Percentiles rank a stretch among this genome's conserved stretches.
Evolutionary conservation across 495 filamentous ascomycete species (phyloP).

Genomic region (Aspergillus bridgeri): DNA sequence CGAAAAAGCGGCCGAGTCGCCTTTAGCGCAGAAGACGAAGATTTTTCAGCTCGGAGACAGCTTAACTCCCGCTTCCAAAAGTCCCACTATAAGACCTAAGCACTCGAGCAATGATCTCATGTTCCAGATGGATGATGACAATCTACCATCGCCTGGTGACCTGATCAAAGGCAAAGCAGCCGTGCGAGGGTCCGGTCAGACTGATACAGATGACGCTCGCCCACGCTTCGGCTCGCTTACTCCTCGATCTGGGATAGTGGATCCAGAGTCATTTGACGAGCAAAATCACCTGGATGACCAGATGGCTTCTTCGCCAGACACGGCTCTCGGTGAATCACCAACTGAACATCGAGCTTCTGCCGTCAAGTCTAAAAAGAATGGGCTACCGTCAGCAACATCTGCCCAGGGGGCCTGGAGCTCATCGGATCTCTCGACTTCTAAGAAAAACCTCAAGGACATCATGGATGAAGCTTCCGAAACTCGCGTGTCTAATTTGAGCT

Average conservation of each 20-base stretch:
- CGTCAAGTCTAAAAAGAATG: constrained; percentile 21
- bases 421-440: constrained; percentile 52
- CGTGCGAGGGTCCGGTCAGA: constrained; percentile 20
- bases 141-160: constrained; percentile 25
- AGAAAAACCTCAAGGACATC: constrained; percentile 78
- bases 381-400: constrained; percentile 12
- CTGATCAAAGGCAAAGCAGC: constrained; percentile 31
- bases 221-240: constrained; percentile 29
- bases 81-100: constrained; percentile 61
- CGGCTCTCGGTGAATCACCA: constrained; percentile 26
- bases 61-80: constrained; percentile 37
- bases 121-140: constrained; percentile 93
- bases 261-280: constrained; percentile 28
- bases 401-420: constrained; percentile 57
- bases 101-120: constrained; percentile 73
- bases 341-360: constrained; percentile 25
- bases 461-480: constrained; percentile 69
- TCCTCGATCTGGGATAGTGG: constrained; percentile 28
- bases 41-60: constrained; percentile 43
- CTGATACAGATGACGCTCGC: constrained; percentile 14
- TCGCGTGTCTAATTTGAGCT: constrained; percentile 65
- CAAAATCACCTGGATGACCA: constrained; percentile 31
- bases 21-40: constrained; percentile 52
- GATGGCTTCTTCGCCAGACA: constrained; percentile 30
- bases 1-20: constrained; percentile 51